Percentiles rank a stretch among this genome's conserved stretches.
phyloP scores from a whole-genome alignment of 2,329 filamentous ascomycete genomes.

The Calonectria pseudoturangicola region DNA sequence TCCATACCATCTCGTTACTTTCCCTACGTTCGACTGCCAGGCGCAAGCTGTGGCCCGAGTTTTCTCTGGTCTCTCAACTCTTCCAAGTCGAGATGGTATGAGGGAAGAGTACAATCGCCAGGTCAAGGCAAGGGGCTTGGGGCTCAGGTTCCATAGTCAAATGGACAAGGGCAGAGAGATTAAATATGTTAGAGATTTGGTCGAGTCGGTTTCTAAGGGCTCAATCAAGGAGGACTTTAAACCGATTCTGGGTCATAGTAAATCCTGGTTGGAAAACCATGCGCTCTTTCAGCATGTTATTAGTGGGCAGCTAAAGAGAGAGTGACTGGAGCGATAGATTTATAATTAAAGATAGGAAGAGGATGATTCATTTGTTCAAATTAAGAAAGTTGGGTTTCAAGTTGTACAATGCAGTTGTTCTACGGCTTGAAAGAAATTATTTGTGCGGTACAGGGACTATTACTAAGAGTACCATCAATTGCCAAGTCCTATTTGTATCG shows the following conservation, averaged over 20 bases:
- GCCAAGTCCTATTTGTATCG: too few relatives aligned
- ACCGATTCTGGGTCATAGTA: background rate
- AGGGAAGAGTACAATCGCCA: background rate
- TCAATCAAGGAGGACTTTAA: background rate
- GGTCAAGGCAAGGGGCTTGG: background rate
- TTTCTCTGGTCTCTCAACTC: slow-evolving; percentile 63
- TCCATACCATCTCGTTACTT: slow-evolving; percentile 78
- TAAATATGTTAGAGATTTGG: slow-evolving; percentile 3
- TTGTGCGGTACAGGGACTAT: too few relatives aligned
- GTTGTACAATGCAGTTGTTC: too few relatives aligned
- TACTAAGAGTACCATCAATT: too few relatives aligned
- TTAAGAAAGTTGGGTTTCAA: too few relatives aligned
- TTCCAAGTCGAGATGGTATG: background rate
- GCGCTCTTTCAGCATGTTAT: slow-evolving; percentile 7
- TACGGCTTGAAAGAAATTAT: too few relatives aligned
- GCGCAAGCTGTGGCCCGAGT: slow-evolving; percentile 76
- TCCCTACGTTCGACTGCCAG: slow-evolving; percentile 81
- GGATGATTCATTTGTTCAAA: too few relatives aligned
- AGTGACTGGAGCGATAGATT: background rate
- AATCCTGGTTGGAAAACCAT: background rate
- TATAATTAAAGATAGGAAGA: too few relatives aligned
- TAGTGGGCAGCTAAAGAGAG: background rate
- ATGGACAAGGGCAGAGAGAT: slow-evolving; percentile 6
- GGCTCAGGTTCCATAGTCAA: slow-evolving; percentile 9
- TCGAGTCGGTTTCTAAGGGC: background rate